phyloP scores from a whole-genome alignment of 1,284 basidiomycete genomes.

The Cryptococcus floricola region DNA sequence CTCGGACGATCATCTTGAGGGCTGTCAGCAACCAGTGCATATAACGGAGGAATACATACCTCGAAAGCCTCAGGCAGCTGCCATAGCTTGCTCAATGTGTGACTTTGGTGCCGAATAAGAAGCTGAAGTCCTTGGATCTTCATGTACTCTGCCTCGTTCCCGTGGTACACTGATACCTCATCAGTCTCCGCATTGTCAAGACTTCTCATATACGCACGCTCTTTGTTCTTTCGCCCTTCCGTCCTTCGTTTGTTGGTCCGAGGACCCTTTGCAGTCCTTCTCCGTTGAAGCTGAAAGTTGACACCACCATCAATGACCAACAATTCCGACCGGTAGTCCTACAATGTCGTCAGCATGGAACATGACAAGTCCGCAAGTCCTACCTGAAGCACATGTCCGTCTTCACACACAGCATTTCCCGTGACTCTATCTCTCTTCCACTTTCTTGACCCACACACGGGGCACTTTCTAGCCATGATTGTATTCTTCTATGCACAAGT shows the following conservation, averaged over 20 bases:
- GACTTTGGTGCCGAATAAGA: slow-evolving; percentile 68
- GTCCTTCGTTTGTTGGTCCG: slow-evolving; percentile 27
- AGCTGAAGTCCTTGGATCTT: slow-evolving; percentile 79
- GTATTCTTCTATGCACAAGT: neutral
- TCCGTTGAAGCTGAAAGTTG: slow-evolving; percentile 31
- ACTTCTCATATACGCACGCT: slow-evolving; percentile 29
- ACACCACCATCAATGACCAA: slow-evolving; percentile 31
- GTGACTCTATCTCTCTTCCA: slow-evolving; percentile 43
- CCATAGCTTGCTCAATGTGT: slow-evolving; percentile 64
- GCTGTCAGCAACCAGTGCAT: neutral
- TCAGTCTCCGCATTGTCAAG: neutral
- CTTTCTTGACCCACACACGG: slow-evolving; percentile 42
- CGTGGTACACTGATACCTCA: slow-evolving; percentile 65
- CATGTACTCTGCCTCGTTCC: slow-evolving; percentile 66
- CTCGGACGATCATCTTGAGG: slow-evolving; percentile 65
- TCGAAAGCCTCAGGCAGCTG: slow-evolving; percentile 71
- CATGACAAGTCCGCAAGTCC: slow-evolving; percentile 7
- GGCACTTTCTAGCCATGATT: slow-evolving; percentile 39
- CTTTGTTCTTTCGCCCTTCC: slow-evolving; percentile 29
- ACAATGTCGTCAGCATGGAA: neutral
- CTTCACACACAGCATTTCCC: slow-evolving; percentile 44
- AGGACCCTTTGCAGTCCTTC: slow-evolving; percentile 25
- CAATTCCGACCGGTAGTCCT: slow-evolving; percentile 45
- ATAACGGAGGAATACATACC: slow-evolving; percentile 51
- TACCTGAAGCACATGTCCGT: slow-evolving; percentile 47